Evolutionary conservation across 2,329 filamentous ascomycete genomes (phyloP), one percentile per base, ranked within the genome.

Genomic region (Hypoxylon sp.): DNA sequence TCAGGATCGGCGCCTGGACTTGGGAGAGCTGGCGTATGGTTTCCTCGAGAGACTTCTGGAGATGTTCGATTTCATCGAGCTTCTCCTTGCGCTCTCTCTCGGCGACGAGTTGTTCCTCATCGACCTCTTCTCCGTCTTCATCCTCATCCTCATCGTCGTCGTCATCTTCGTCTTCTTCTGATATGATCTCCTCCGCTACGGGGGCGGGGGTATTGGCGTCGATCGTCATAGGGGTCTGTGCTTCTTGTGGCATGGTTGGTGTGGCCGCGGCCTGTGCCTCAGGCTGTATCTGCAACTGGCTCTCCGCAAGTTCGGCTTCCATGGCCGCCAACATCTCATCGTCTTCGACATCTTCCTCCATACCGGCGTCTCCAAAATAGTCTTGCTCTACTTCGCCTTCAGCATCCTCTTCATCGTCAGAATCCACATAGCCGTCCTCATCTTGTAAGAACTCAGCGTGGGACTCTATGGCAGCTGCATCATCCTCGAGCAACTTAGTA

Each of bases 401-500:
- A 17, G 80, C 84, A n/a, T 79, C 83, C 6, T 80, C 82, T 24
- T 78, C 73, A 5, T 74, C 58, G 15, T 67, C 81, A 11, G 75
- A 76, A 37, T 75, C 73, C 10, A 64, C 54, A 3, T 71, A 73
- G 10, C 78, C 81, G 8, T 81, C 79, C 31, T 82, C 81, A 11
- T 89, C 83, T 66, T 92, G 88, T 54, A 92, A 82, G 74, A 92
- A 83, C 75, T 93, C 89, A 74, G 88, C 92, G 56, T 83, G 85
- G 13, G 90, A 88, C 21, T 86, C 86, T 1, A 84, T 71, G 3
- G 89, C 87, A 42, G 85, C 85, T 57, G 86, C 85, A 74, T 97
- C 94, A 44, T 90, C 88, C 48, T 86, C 86, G 2, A 97, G 84
- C 35, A 97, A 82, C 48, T 91, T 86, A 70, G 93, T 89, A 35